These are phyloP conservation scores for Scheffersomyces illinoinensis DNA, from an alignment of 1,139 yeast genomes.

Conservation along the genomic window DNA sequence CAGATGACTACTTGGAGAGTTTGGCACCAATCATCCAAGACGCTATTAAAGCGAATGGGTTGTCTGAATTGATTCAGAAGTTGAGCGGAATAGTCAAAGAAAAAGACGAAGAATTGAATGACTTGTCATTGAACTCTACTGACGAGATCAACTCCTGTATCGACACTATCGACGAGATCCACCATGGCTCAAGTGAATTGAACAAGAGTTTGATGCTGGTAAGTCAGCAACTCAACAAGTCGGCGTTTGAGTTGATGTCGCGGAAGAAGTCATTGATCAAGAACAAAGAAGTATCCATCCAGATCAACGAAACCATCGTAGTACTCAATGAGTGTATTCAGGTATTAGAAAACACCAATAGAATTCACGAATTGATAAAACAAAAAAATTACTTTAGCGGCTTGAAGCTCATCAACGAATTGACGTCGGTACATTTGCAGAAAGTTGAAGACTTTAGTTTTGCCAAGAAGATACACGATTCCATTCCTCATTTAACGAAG, in stretches of 20 bases:
- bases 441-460: constrained; percentile 77
- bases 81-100: constrained; percentile 58
- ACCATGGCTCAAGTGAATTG: constrained; percentile 53
- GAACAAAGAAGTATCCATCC: constrained; percentile 56
- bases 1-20: constrained; percentile 77
- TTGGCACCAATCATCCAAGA: constrained; percentile 76
- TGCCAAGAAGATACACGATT: constrained; percentile 66
- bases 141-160: constrained; percentile 56
- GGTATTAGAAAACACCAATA: constrained; percentile 83
- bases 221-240: constrained; percentile 53
- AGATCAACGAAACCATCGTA: constrained; percentile 63
- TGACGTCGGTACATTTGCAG: constrained; percentile 64
- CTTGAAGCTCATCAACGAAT: constrained; percentile 75
- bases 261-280: constrained; percentile 57
- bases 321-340: constrained; percentile 72
- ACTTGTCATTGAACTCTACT: constrained; percentile 62
- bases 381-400: constrained; percentile 83
- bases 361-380: constrained; percentile 77
- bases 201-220: constrained; percentile 54
- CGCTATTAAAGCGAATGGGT: constrained; percentile 57
- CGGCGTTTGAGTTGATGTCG: constrained; percentile 64
- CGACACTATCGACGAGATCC: constrained; percentile 57
- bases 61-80: constrained; percentile 56
- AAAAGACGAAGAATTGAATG: constrained; percentile 66
- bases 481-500: constrained; percentile 75